A percentile compares a stretch with the other conserved stretches of the same genome.
phyloP scores from a whole-genome alignment of 2,329 filamentous ascomycete genomes.

The Aspergillus pseudoterreus region DNA sequence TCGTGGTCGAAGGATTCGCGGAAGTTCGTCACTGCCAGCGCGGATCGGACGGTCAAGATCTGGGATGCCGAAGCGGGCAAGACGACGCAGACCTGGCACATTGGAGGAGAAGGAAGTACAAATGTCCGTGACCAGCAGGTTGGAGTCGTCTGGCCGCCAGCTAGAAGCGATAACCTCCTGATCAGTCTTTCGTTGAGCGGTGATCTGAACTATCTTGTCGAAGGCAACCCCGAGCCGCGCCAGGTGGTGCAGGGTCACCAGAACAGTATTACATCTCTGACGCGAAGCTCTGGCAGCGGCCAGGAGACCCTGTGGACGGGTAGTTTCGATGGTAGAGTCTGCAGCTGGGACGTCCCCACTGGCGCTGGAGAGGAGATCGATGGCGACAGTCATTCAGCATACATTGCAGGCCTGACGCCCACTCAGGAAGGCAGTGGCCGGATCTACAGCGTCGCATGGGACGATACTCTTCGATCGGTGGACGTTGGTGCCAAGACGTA shows the following conservation, averaged over 20 bases:
- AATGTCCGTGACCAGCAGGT: slow-evolving; percentile 85
- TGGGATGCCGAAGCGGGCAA: slow-evolving; percentile 86
- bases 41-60: slow-evolving; percentile 88
- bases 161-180: slow-evolving; percentile 77
- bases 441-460: slow-evolving; percentile 89
- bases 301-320: slow-evolving; percentile 74
- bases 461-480: slow-evolving; percentile 79
- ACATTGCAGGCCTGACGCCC: slow-evolving; percentile 71
- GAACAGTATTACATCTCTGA: slow-evolving; percentile 81
- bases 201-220: slow-evolving; percentile 81
- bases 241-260: slow-evolving; percentile 81
- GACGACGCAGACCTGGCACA: slow-evolving; percentile 74
- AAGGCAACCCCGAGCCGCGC: slow-evolving; percentile 65
- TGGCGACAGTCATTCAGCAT: slow-evolving; percentile 79
- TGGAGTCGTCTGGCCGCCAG: slow-evolving; percentile 83
- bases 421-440: slow-evolving; percentile 50
- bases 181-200: slow-evolving; percentile 87
- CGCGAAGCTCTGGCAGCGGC: slow-evolving; percentile 46
- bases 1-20: slow-evolving; percentile 87
- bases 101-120: slow-evolving; percentile 69
- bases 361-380: slow-evolving; percentile 70
- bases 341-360: slow-evolving; percentile 72
- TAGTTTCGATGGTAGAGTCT: slow-evolving; percentile 85
- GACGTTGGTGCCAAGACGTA: slow-evolving; percentile 74
- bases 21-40: slow-evolving; percentile 83